Evolutionary conservation across 177 flowering plant genomes (phyloP).

Genomic region (Vitis hybrid): DNA sequence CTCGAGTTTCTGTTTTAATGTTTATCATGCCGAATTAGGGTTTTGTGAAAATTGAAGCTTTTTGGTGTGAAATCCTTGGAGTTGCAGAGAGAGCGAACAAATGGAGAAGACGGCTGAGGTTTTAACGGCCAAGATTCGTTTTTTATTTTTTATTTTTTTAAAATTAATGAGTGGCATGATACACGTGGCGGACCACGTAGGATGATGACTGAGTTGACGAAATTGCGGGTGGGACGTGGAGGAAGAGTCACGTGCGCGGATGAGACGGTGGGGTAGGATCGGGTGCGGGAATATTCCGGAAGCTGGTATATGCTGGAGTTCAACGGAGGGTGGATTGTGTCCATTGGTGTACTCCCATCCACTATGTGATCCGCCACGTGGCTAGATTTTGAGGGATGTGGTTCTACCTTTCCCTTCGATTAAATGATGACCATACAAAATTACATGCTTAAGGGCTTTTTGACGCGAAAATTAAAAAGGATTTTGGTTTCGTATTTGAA

Average conservation of each 20-base stretch:
- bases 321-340: conserved; percentile 3
- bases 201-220: neutral
- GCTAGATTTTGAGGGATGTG: too few species aligned
- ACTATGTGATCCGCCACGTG: too few species aligned
- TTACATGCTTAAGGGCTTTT: too few species aligned
- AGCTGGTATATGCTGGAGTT: neutral
- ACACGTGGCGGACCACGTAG: conserved; percentile 28
- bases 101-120: neutral
- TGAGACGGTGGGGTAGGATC: neutral
- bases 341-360: too few species aligned
- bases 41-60: neutral
- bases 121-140: conserved; percentile 13
- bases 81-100: neutral
- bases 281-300: neutral
- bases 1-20: conserved; percentile 14
- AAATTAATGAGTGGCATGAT: conserved; percentile 10
- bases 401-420: too few species aligned
- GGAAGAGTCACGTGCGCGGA: neutral
- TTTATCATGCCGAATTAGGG: conserved; percentile 22
- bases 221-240: conserved; percentile 11
- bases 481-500: too few species aligned
- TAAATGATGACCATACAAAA: too few species aligned
- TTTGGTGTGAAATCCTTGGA: neutral
- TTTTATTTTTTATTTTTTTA: neutral
- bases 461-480: too few species aligned